Base-by-base conservation (phyloP, 176 grass and related monocot genomes). In the Lolium rigidum region DNA sequence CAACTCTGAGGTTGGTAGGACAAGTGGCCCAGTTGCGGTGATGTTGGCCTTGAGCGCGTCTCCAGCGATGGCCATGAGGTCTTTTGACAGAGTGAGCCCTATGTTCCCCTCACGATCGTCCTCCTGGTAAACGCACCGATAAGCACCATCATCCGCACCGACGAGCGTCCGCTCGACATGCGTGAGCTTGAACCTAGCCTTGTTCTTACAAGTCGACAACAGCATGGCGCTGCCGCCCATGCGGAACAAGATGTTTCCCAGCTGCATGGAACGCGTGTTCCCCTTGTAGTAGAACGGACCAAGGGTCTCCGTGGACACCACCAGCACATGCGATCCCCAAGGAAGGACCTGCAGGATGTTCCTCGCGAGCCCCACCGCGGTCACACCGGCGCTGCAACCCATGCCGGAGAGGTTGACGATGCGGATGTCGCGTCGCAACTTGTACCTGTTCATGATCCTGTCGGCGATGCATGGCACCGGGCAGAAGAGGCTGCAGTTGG, bases 1-100 rank as follows among this genome's bases (percentile, higher is more conserved):
- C 66, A 70, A 70, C 66, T 70, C 31, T 18, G 65, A 69, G 65
- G 65, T 39, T 3, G 65, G 65, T 39, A 69, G 65, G 65, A 69
- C 16, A 9, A 69, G 65, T 38, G 31, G 35, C 18, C 65, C 65
- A 1, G 39, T 69, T 18, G 31, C 65, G 35, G 31, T 10, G 31
- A 69, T 69, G 8, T 69, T 69, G 15, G 65, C 65, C 65, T 69
- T 69, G 65, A 69, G 65, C 16, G 65, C 17, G 1, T 18, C 15
- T 69, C 65, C 31, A 0, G 65, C 31, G 35, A 69, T 69, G 2
- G 65, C 15, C 65, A 69, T 69, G 0, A 69, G 31, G 31, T 69
- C 65, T 69, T 69, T 69, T 39, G 65, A 69, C 4, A 69, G 8
- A 9, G 65, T 69, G 65, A 69, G 16, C 1, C 66, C 66, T 10